These are phyloP conservation scores for Didymella segeticola DNA, from an alignment of 2,329 filamentous ascomycete species.

Conservation along the genomic window DNA sequence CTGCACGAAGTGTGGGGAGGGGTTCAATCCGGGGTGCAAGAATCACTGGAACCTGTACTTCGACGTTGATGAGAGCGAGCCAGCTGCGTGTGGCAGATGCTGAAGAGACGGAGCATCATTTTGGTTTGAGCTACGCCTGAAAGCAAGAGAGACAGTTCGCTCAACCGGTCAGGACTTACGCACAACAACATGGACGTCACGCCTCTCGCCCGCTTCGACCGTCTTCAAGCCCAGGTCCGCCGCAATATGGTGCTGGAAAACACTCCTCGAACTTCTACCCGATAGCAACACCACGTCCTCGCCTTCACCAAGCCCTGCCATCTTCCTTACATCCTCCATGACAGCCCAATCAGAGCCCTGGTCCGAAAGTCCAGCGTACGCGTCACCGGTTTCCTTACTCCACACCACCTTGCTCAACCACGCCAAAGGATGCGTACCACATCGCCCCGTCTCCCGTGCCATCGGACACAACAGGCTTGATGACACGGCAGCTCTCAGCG, in stretches of 20 bases:
- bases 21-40: conserved; percentile 47
- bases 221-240: conserved; percentile 1
- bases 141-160: no score
- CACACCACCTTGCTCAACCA: background rate
- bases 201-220: background rate
- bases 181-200: conserved; percentile 1
- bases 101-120: background rate
- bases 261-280: background rate
- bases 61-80: conserved; percentile 15
- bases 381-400: background rate
- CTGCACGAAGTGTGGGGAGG: conserved; percentile 35
- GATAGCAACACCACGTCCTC: background rate
- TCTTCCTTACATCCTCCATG: background rate
- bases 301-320: background rate
- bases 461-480: background rate
- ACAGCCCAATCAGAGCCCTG: background rate
- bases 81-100: background rate
- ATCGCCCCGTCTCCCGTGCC: background rate
- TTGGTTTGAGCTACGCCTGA: no score
- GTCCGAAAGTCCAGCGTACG: background rate
- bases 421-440: background rate
- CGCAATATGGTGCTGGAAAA: conserved; percentile 2
- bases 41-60: conserved; percentile 46
- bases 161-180: no score
- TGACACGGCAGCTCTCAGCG: background rate